These are phyloP conservation scores for Lachancea cidri DNA, from an alignment of 805 yeast species.

Conservation along the genomic window DNA sequence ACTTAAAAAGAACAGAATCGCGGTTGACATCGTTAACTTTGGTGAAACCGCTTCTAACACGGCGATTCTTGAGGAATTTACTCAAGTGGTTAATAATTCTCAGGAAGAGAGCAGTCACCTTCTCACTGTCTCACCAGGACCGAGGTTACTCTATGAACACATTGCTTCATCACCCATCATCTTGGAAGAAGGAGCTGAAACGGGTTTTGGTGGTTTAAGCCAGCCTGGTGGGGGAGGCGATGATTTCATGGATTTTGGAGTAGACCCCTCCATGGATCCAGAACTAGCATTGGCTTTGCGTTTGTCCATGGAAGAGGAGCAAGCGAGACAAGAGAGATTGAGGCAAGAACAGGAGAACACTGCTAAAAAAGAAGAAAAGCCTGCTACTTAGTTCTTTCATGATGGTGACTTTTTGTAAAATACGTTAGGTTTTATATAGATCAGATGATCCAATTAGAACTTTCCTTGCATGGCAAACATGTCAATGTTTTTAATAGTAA, in stretches of 20 bases:
- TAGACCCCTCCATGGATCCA: constrained; percentile 91
- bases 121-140: constrained; percentile 84
- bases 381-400: background rate
- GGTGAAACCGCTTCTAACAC: constrained; percentile 84
- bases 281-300: constrained; percentile 95
- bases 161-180: constrained; percentile 73
- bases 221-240: constrained; percentile 40
- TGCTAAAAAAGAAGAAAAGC: constrained; percentile 1
- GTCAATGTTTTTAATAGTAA: too few relatives aligned
- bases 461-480: background rate
- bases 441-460: background rate
- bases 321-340: constrained; percentile 81
- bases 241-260: constrained; percentile 58
- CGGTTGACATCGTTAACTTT: constrained; percentile 84
- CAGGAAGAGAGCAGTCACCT: constrained; percentile 76
- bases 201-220: constrained; percentile 35
- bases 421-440: background rate
- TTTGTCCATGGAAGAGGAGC: constrained; percentile 91
- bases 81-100: constrained; percentile 53
- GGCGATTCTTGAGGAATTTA: constrained; percentile 71
- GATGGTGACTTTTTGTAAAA: background rate
- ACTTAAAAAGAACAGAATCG: constrained; percentile 87
- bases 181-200: constrained; percentile 46
- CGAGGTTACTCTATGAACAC: constrained; percentile 75
- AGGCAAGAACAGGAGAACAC: constrained; percentile 29